Base-by-base conservation (phyloP, 129 eudicot species). In the Tagetes patula region DNA sequence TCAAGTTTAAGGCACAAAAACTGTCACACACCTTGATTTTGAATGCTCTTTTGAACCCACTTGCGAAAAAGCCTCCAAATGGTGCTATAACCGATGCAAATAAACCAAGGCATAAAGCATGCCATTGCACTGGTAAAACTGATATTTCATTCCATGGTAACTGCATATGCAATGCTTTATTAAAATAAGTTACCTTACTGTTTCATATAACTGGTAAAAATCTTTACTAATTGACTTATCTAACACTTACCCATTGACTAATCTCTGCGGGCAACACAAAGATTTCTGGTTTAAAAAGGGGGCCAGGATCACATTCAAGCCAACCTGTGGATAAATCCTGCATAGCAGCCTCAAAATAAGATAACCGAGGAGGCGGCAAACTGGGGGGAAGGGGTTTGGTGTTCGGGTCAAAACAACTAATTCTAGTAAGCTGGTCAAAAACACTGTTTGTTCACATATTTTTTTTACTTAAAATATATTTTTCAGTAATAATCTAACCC, bases 251-350 rank as follows among this genome's bases (percentile, higher is more conserved):
- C 91, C 84, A 80, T 56, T 77, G 55, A 65, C 87, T 73, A 53
- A 84, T 46, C 87, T 87, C 80, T 45, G 42, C 37, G 36, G 87
- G 86, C 65, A 88, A 74, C 56, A 80, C 58, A 73, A 52, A 86
- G 69, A 75, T 71, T 48, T 88, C 96, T 36, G 85, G 90, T 80
- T 83, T 88, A 72, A 91, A 91, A 55, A 86, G 74, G 33, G 89
- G 90, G 37, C 97, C 96, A n/a, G 96, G 97, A 84, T 91, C 97
- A 86, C 97, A 91, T 6, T 86, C 72, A 46, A 91, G 92, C 96
- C 97, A 91, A 32, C 92, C 83, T 30, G 90, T 91, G 10, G 92
- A 86, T 75, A 91, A 70, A 77, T 91, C 97, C 97, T 88, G 88
- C 85, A 86, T 43, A 60, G 31, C 41, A 47, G 62, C 32, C 46